Percentiles rank a stretch among this genome's conserved stretches.
phyloP scores from a whole-genome alignment of 495 filamentous ascomycete species.

The Apiosordaria backusii region DNA sequence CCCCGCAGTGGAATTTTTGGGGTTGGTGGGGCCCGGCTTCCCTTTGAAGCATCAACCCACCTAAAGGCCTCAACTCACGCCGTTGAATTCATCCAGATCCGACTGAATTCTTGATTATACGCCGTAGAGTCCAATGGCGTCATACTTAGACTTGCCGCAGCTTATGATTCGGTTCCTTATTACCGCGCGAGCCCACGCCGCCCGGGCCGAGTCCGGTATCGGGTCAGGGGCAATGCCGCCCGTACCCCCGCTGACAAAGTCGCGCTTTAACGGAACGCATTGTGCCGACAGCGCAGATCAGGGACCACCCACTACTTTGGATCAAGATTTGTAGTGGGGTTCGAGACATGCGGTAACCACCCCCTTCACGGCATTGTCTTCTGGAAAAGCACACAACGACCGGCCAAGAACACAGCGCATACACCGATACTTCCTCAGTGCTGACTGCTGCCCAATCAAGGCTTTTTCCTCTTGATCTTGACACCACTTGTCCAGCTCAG shows the following conservation, averaged over 20 bases:
- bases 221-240: not conserved
- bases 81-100: not conserved
- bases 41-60: not conserved
- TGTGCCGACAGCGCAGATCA: not conserved
- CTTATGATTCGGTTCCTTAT: not conserved
- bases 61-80: not conserved
- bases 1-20: conserved; percentile 19
- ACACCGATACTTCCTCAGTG: not conserved
- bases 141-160: not conserved
- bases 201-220: not conserved
- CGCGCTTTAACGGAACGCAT: not conserved
- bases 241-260: not conserved
- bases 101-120: not conserved
- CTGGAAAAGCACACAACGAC: not conserved
- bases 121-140: not conserved
- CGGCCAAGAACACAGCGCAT: not conserved
- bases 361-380: not conserved
- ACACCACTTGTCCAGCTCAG: not conserved
- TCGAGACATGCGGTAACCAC: not conserved
- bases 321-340: conserved; percentile 4
- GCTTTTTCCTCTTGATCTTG: not conserved
- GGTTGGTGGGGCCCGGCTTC: conserved; percentile 11
- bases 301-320: conserved; percentile 2
- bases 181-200: not conserved
- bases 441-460: not conserved